Conservation (phyloP, 2,329 filamentous ascomycete genomes). For the Allantophomopsis lycopodina region DNA sequence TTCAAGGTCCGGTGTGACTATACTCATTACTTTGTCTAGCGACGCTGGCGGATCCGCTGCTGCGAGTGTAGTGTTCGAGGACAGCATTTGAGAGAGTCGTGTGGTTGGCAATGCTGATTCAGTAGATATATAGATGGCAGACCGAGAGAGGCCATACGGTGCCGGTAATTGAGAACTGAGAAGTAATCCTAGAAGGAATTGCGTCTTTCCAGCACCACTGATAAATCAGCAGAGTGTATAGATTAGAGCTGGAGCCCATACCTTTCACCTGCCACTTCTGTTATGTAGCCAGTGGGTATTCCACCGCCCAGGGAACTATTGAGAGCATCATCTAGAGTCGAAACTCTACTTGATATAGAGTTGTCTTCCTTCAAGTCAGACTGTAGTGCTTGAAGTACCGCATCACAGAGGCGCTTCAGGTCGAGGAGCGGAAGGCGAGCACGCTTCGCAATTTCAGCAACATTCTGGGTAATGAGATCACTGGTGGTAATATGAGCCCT, state of each 20-base stretch:
- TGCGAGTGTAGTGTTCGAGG: constrained; percentile 46
- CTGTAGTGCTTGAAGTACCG: constrained; percentile 54
- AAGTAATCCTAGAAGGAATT: constrained; percentile 75
- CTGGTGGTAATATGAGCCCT: constrained; percentile 61
- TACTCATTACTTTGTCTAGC: constrained; percentile 64
- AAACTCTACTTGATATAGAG: constrained; percentile 46
- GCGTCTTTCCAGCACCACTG: constrained; percentile 85
- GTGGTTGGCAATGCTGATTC: constrained; percentile 74
- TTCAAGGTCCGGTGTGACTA: constrained; percentile 79
- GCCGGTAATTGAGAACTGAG: constrained; percentile 71
- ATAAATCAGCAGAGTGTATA: constrained; percentile 4
- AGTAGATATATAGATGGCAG: constrained; percentile 88
- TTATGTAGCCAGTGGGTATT: constrained; percentile 66
- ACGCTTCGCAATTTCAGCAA: constrained; percentile 71
- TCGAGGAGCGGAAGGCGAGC: constrained; percentile 72
- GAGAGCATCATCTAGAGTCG: constrained; percentile 62
- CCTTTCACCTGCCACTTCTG: constrained; percentile 88
- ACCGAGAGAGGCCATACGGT: constrained; percentile 54
- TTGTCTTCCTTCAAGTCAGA: constrained; percentile 31
- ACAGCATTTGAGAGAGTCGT: constrained; percentile 68
- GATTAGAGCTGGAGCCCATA: constrained; percentile 14
- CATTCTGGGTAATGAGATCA: constrained; percentile 77
- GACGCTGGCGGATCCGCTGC: constrained; percentile 28
- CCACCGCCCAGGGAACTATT: constrained; percentile 66
- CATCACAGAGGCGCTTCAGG: constrained; percentile 57